A percentile compares a stretch with the other conserved stretches of the same genome.
These are phyloP conservation scores for Fonsecaea erecta DNA, from an alignment of 2,329 filamentous ascomycete genomes.

Conservation along the genomic window DNA sequence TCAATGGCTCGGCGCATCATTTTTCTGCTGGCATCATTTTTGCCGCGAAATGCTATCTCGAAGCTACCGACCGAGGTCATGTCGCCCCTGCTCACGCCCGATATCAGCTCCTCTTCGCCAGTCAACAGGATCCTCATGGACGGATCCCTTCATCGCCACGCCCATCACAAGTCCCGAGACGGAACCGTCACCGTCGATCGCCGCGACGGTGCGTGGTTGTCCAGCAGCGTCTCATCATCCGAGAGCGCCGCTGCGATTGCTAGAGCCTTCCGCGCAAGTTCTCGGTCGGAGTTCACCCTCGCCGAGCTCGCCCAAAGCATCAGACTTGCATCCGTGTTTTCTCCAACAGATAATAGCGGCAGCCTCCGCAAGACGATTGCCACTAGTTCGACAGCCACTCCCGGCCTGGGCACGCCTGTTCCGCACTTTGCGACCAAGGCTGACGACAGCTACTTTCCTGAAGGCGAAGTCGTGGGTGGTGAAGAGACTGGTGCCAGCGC, in stretches of 20 bases:
- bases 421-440: constrained; percentile 54
- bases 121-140: constrained; percentile 15
- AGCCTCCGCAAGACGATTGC: constrained; percentile 52
- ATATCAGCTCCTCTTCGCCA: constrained; percentile 27
- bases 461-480: constrained; percentile 38
- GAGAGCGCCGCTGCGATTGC: constrained; percentile 43
- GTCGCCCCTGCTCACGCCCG: constrained; percentile 31
- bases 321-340: constrained; percentile 43
- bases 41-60: constrained; percentile 47
- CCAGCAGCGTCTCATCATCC: constrained; percentile 52
- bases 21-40: constrained; percentile 62
- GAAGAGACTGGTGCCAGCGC: constrained; percentile 57
- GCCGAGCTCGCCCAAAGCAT: constrained; percentile 1
- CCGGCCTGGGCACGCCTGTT: constrained; percentile 56
- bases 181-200: constrained; percentile 20
- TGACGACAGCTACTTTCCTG: constrained; percentile 35
- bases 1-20: constrained; percentile 63
- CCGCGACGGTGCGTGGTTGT: constrained; percentile 36
- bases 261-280: constrained; percentile 15
- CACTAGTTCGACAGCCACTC: constrained; percentile 58
- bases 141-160: constrained; percentile 24
- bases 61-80: constrained; percentile 25
- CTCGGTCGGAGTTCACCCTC: constrained; percentile 14
- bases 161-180: constrained; percentile 24
- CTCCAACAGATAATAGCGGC: constrained; percentile 52